These are phyloP conservation scores for Naumovozyma baii DNA, from an alignment of 805 yeast species.

Conservation along the genomic window DNA sequence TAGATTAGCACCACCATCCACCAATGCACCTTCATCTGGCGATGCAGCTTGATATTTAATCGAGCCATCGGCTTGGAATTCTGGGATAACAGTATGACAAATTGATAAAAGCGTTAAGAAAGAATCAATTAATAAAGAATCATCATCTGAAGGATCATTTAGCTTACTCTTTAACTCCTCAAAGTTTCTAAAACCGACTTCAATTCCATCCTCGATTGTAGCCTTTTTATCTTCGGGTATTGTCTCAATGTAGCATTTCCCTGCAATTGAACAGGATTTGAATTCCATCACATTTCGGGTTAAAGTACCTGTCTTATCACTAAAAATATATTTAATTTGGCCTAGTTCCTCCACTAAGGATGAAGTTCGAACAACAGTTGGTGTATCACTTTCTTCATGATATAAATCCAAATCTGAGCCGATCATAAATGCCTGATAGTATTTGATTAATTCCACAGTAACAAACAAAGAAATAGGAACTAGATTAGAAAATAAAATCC, in stretches of 20 bases:
- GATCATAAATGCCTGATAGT: conserved; percentile 88
- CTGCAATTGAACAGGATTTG: conserved; percentile 87
- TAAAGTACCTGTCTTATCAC: conserved; percentile 95
- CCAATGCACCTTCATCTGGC: conserved; percentile 98
- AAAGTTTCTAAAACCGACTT: conserved; percentile 68
- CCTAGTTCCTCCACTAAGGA: conserved; percentile 95
- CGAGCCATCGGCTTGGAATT: conserved; percentile 48
- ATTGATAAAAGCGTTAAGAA: conserved; percentile 79
- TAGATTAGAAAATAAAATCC: conserved; percentile 92
- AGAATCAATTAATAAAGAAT: conserved; percentile 50
- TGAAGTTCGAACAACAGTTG: conserved; percentile 90
- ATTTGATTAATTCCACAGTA: conserved; percentile 91
- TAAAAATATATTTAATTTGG: conserved; percentile 89
- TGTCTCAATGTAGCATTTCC: conserved; percentile 74
- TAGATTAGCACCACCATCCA: conserved; percentile 85
- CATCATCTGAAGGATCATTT: conserved; percentile 34
- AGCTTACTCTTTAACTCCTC: conserved; percentile 47
- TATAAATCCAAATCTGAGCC: conserved; percentile 93
- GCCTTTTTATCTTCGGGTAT: conserved; percentile 87
- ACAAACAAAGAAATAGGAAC: conserved; percentile 97
- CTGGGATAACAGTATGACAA: conserved; percentile 98
- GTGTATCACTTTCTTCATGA: conserved; percentile 78
- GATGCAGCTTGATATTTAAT: conserved; percentile 97
- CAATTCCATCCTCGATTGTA: conserved; percentile 66
- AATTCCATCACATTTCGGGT: conserved; percentile 96